Conservation (phyloP, 176 grass and related monocot species). For the Oryza officinalis region DNA sequence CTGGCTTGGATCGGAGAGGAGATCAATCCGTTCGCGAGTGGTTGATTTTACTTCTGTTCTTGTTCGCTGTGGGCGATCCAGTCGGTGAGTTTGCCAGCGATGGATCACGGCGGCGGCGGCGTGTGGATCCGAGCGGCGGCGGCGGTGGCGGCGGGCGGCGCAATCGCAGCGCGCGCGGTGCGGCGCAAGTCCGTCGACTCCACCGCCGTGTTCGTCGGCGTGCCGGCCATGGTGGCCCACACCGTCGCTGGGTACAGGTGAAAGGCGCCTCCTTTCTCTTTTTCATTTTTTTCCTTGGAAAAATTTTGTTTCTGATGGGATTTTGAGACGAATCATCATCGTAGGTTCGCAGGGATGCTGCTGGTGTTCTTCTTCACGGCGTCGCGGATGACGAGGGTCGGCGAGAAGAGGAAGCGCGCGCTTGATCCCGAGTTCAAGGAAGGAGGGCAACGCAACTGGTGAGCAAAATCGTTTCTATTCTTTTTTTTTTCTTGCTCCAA, state of each 20-base stretch:
- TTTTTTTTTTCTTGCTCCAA: neutral
- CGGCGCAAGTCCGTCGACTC: slow-evolving; percentile 81
- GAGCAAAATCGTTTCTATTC: slow-evolving; percentile 11
- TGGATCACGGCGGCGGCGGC: slow-evolving; percentile 35
- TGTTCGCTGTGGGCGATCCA: too few species aligned
- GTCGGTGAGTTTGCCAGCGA: neutral
- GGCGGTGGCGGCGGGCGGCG: slow-evolving; percentile 49
- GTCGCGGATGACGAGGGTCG: slow-evolving; percentile 80
- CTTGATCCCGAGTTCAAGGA: slow-evolving; percentile 88
- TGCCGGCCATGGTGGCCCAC: slow-evolving; percentile 81
- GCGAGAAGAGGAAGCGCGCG: slow-evolving; percentile 74
- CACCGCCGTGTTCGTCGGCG: slow-evolving; percentile 70
- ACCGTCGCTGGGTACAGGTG: slow-evolving; percentile 86
- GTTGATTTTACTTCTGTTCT: neutral
- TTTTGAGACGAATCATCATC: slow-evolving; percentile 13
- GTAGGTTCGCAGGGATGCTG: slow-evolving; percentile 79
- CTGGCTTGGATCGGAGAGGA: too few species aligned
- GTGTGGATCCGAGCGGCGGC: slow-evolving; percentile 51
- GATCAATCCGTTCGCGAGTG: neutral
- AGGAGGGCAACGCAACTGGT: slow-evolving; percentile 91
- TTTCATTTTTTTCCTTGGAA: neutral
- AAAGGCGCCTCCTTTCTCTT: neutral
- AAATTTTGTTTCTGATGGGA: neutral
- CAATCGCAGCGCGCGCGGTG: slow-evolving; percentile 67
- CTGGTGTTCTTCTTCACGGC: slow-evolving; percentile 96